Evolutionary conservation across 495 filamentous ascomycete genomes (phyloP).

Genomic region (Parathielavia appendiculata): DNA sequence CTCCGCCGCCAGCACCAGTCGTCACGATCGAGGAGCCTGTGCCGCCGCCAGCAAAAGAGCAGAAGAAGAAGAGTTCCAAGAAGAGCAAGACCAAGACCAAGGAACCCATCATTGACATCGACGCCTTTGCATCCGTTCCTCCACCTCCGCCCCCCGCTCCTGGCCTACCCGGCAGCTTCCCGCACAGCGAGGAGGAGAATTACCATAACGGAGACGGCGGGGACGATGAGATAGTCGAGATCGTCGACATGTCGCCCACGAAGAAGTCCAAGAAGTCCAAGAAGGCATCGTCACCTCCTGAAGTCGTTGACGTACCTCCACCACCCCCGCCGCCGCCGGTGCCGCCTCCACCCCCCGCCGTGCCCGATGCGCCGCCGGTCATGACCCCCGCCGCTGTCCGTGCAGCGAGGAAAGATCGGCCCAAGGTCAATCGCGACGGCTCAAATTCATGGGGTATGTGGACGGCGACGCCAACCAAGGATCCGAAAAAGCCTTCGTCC

Average conservation of each 20-base stretch:
- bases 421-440: conserved; percentile 43
- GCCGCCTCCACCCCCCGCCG: conserved; percentile 37
- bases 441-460: conserved; percentile 43
- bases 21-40: conserved; percentile 11
- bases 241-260: conserved; percentile 42
- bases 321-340: conserved; percentile 20
- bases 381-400: conserved; percentile 32
- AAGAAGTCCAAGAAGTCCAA: conserved; percentile 38
- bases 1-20: conserved; percentile 15
- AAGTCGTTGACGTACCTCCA: conserved; percentile 30
- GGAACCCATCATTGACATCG: conserved; percentile 17
- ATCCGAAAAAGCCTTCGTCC: conserved; percentile 38
- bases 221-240: conserved; percentile 43
- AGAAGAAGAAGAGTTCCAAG: conserved; percentile 26
- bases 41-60: conserved; percentile 19
- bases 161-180: conserved; percentile 46
- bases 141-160: conserved; percentile 41
- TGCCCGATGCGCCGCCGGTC: conserved; percentile 38
- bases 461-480: conserved; percentile 36
- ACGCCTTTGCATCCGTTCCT: conserved; percentile 16
- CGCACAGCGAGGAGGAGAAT: conserved; percentile 34
- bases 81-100: conserved; percentile 22
- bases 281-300: conserved; percentile 20
- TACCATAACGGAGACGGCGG: conserved; percentile 9
- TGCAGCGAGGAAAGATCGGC: conserved; percentile 43